Evolutionary conservation across 352 stramenopile genomes (phyloP), one percentile per base, ranked within the genome.

Genomic region (Phytophthora colocasiae): DNA sequence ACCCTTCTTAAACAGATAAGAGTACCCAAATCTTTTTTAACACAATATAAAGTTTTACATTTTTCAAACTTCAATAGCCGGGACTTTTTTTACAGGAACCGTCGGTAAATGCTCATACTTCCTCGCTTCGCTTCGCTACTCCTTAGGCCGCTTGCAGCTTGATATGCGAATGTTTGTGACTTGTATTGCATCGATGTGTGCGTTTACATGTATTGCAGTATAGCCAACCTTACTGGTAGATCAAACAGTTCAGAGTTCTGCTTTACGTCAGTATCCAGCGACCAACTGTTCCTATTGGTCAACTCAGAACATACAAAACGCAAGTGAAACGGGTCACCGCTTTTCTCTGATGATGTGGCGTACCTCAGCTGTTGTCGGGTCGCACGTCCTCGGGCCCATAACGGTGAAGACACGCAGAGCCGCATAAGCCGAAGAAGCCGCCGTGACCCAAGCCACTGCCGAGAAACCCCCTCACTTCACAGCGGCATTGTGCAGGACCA

Each of bases 331-430:
- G 66, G 45, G 61, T 75, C 55, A 50, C 51, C 39, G 34, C 57
- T 66, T 66, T 72, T 69, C 55, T 72, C 56, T 68, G 63, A 24
- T 58, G 58, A 60, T 60, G 50, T 71, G 61, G 64, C 69, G 59
- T 71, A 73, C 69, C 63, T 51, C 41, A 64, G 51, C 38, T 64
- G 69, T 77, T 72, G 69, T 72, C 58, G 56, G 59, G 57, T 77
- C 63, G 63, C 62, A 52, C 63, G 69, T 74, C 64, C 69, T 71
- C 69, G 48, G 51, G 46, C n/a, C 36, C 51, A 60, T 45, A 71
- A 76, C 68, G 69, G 46, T 68, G 56, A 66, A 69, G 57, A 56
- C 50, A 54, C 56, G 44, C 58, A 68, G 50, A 64, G 60, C 63
- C 51, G 43, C 55, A 63, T 45, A 63, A 67, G 63, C 48, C 31